Evolutionary conservation across 768 basidiomycete genomes (phyloP), one percentile per base, ranked within the genome.

Genomic region (Lactifluus hygrophoroides): DNA sequence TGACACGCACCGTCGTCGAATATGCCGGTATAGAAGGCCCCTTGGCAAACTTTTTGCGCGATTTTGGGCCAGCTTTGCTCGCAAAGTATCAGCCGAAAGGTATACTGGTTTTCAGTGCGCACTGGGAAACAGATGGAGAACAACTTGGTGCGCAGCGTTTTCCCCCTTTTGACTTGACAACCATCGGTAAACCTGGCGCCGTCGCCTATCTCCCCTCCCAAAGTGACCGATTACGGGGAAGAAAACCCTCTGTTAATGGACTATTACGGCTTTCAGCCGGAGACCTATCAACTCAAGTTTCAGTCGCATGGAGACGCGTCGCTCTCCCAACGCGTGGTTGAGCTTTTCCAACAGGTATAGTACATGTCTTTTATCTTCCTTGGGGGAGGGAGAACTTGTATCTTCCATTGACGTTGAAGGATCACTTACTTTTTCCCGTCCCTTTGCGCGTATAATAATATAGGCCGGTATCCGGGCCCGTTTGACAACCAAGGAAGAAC

Each of bases 61-160:
- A 83, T 56, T 88, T 90, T 70, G 87, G 87, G 0, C 81, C 82
- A 1, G 74, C 73, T 0, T 67, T 89, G 28, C 64, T 88, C 42
- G 66, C 78, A 56, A 90, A 88, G 69, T 91, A 91, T 70, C 75
- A 81, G 47, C 88, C 88, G 3, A 84, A 82, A 66, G 88, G 79
- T n/a, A 84, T 89, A 52, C 80, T 90, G 5, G 86, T 90, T 1
- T 88, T 90, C 72, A 87, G 84, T 61, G 88, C 89, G 11, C 89
- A 90, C 66, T 90, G 86, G 86, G 88, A 91, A 67, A 84, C 86
- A 1, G 51, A 56, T 11, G 76, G 72, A 2, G 80, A 83, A 67
- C 77, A 80, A 30, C 72, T 83, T 45, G 84, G 85, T 82, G 61
- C 37, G 76, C 62, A 10, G n/a, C 40, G 16, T 0, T 21, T 10